These are phyloP conservation scores for Theileria equi DNA, from an alignment of 169 alveolate genomes.

Conservation along the genomic window DNA sequence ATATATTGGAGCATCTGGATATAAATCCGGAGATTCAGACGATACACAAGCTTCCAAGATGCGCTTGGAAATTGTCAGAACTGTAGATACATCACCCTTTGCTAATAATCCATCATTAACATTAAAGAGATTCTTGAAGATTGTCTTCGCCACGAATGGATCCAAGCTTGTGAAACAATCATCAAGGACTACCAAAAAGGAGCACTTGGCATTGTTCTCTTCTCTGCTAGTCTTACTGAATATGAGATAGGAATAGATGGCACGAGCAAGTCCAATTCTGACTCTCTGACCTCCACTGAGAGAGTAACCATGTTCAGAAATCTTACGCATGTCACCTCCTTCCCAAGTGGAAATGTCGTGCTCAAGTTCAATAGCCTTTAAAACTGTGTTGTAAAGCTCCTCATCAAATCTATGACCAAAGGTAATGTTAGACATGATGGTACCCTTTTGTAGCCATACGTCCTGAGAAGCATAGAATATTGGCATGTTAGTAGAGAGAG, in stretches of 20 bases:
- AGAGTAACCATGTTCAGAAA: slow-evolving; percentile 48
- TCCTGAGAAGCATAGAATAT: slow-evolving; percentile 62
- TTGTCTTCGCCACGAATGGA: slow-evolving; percentile 60
- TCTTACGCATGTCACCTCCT: slow-evolving; percentile 45
- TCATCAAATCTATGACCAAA: slow-evolving; percentile 44
- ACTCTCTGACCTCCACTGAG: slow-evolving; percentile 92
- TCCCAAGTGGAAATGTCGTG: slow-evolving; percentile 50
- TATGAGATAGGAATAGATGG: slow-evolving; percentile 77
- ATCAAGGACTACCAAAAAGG: slow-evolving; percentile 66
- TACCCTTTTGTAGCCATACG: slow-evolving; percentile 45
- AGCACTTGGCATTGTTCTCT: slow-evolving; percentile 18
- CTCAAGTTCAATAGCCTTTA: slow-evolving; percentile 33
- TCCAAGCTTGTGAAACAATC: slow-evolving; percentile 68
- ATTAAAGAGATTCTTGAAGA: slow-evolving; percentile 67
- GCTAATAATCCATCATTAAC: slow-evolving; percentile 24
- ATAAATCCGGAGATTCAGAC: no score
- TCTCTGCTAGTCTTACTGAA: slow-evolving; percentile 49
- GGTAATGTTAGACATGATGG: slow-evolving; percentile 45
- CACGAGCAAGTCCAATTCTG: slow-evolving; percentile 89
- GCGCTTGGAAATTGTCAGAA: slow-evolving; percentile 12
- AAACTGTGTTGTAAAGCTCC: slow-evolving; percentile 18
- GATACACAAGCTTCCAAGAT: not conserved
- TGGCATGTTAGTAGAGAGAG: slow-evolving; percentile 52
- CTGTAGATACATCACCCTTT: slow-evolving; percentile 40
- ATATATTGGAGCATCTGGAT: no score